phyloP scores from a whole-genome alignment of 2,329 filamentous ascomycete species.

The Pseudocercospora fijiensis region DNA sequence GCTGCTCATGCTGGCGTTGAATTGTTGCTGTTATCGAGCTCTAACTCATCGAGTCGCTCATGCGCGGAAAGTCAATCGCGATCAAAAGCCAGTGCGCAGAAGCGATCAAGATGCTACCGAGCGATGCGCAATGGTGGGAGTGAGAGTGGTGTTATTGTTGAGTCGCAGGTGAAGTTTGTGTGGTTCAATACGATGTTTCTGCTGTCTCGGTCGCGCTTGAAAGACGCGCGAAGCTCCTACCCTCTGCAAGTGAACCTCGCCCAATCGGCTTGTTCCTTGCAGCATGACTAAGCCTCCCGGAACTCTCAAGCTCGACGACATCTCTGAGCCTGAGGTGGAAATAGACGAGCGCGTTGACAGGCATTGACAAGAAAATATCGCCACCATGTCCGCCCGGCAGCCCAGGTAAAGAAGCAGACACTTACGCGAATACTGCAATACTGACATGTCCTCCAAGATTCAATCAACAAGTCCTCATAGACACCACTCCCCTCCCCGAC shows the following conservation, averaged over 20 bases:
- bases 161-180: slow-evolving; percentile 6
- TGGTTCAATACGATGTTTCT: not conserved
- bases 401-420: slow-evolving; percentile 51
- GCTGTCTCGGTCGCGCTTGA: not conserved
- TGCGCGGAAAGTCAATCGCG: not conserved
- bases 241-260: not conserved
- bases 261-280: slow-evolving; percentile 27
- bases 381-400: slow-evolving; percentile 61
- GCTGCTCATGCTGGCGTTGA: slow-evolving; percentile 24
- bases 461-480: slow-evolving; percentile 88
- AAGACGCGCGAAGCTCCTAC: slow-evolving; percentile 8
- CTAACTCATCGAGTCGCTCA: not conserved
- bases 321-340: not conserved
- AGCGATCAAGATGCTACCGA: not conserved
- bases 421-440: slow-evolving; percentile 12
- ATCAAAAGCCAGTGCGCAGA: not conserved
- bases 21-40: not conserved
- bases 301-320: slow-evolving; percentile 5
- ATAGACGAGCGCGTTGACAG: not conserved
- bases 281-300: slow-evolving; percentile 2
- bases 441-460: slow-evolving; percentile 63
- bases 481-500: slow-evolving; percentile 92
- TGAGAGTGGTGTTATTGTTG: slow-evolving; percentile 9
- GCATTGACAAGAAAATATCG: slow-evolving; percentile 23
- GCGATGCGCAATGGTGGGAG: not conserved